Evolutionary conservation across 352 stramenopile genomes (phyloP), one percentile per base, ranked within the genome.

Genomic region (Lagenidium giganteum): DNA sequence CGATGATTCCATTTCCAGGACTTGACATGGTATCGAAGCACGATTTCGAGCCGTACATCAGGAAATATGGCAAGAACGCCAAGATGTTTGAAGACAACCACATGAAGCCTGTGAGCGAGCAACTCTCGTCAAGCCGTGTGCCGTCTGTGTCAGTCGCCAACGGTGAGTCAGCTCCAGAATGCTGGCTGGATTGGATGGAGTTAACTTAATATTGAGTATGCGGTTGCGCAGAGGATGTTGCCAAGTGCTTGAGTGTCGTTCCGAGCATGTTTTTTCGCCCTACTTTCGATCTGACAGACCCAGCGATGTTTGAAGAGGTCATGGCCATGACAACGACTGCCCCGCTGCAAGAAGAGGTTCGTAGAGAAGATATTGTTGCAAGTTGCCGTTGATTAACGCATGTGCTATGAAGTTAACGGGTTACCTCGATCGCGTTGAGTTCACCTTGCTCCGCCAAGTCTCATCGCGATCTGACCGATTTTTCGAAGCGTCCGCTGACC

Each of bases 401-500:
- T n/a, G n/a, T n/a, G n/a, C n/a, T n/a, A n/a, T n/a, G n/a, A n/a
- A n/a, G n/a, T n/a, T n/a, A 11, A 54, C 79, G 8, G 68, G 65
- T 28, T 91, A 92, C 54, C 51, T 94, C 40, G 82, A 94, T 51
- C 72, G 75, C 23, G 82, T 94, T 29, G 79, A 94, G 48, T 87
- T 92, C 49, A 88, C 79, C 25, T 61, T 94, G 35, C 61, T 94
- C 31, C 77, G 82, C 2, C 79, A 94, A 50, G 79, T 94, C 25
- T 90, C 79, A 23, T 92, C 79, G 8, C 72, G 82, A 13, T 91
- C 82, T 1, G 75, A 94, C 43, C 71, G 75, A 16, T 92, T 94
- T 62, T 92, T 94, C 21, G 72, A 94, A 42, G 79, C 77, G 12
- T 92, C 80, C 5, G 68, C 78, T 24, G 74, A 87, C 47, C 82